Conservation (phyloP, 306 rosid genomes). For the Lotus japonicus region DNA sequence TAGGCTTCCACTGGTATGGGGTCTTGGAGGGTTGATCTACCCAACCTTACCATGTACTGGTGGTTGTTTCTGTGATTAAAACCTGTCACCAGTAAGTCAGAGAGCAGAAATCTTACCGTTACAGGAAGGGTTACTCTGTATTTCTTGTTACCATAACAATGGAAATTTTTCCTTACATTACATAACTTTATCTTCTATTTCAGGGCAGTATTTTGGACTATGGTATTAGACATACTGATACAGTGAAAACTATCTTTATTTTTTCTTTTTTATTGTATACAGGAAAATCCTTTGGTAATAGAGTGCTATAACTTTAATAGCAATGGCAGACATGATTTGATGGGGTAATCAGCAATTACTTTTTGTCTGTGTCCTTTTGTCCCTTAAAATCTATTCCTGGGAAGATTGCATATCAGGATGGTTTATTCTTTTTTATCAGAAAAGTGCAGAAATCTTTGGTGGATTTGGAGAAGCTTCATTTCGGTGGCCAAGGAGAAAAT, state of each 20-base stretch:
- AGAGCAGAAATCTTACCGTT: not conserved
- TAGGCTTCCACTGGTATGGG: not conserved
- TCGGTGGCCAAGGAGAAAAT: conserved; percentile 59
- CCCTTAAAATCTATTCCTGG: conserved; percentile 1
- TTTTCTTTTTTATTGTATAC: conserved; percentile 34
- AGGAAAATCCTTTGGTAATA: conserved; percentile 77
- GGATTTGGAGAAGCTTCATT: conserved; percentile 76
- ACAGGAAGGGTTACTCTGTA: not conserved
- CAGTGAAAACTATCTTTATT: conserved; percentile 22
- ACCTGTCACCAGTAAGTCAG: not conserved
- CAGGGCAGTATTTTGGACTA: not conserved
- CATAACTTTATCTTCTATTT: conserved; percentile 3
- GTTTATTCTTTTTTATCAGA: conserved; percentile 45
- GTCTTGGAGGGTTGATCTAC: not conserved
- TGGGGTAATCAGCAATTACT: conserved; percentile 64
- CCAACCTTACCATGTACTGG: not conserved
- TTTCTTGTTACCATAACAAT: conserved; percentile 6
- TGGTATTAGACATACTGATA: not conserved
- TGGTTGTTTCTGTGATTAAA: conserved; percentile 4
- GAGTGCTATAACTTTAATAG: conserved; percentile 89
- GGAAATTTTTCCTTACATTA: not conserved
- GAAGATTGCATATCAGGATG: conserved; percentile 1
- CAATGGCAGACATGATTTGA: conserved; percentile 92
- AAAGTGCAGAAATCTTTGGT: conserved; percentile 72
- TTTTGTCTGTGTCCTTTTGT: conserved; percentile 5